Percentiles rank a stretch among this genome's conserved stretches.
These are phyloP conservation scores for Cryptococcus amylolentus DNA, from an alignment of 1,284 basidiomycete species.

Conservation along the genomic window DNA sequence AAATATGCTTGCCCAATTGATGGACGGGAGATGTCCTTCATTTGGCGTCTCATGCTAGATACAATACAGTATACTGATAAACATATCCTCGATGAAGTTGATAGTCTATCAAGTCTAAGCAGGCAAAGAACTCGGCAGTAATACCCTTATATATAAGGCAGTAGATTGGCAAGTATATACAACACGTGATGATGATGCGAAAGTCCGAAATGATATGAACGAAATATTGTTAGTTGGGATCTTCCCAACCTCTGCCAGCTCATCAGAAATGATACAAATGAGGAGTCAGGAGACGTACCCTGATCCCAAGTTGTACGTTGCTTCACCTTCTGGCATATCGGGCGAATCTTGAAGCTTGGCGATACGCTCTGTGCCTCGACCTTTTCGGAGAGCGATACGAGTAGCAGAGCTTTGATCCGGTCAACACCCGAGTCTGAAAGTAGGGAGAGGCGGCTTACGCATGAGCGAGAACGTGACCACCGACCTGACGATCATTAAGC, in stretches of 20 bases:
- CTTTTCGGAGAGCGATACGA: conserved; percentile 54
- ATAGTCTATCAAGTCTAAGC: no score
- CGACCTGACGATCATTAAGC: not conserved
- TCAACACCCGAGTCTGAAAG: not conserved
- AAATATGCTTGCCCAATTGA: no score
- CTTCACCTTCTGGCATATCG: conserved; percentile 85
- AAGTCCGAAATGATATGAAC: no score
- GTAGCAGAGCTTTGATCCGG: conserved; percentile 33
- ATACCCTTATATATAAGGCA: no score
- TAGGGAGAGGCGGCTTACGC: conserved; percentile 29
- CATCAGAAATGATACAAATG: not conserved
- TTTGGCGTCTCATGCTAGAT: no score
- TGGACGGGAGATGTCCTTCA: no score
- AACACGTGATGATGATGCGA: no score
- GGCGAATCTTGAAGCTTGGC: conserved; percentile 94
- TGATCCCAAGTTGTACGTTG: conserved; percentile 70
- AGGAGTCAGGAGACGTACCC: conserved; percentile 33
- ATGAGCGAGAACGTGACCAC: conserved; percentile 49
- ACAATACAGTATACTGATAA: no score
- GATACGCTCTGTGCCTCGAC: conserved; percentile 87
- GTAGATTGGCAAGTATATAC: no score
- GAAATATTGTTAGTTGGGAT: conserved; percentile 7
- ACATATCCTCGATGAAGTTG: no score
- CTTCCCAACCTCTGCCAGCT: conserved; percentile 32
- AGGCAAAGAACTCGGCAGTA: no score